phyloP scores from a whole-genome alignment of 2,329 filamentous ascomycete genomes.

The Phaeophleospora eucalypticola region DNA sequence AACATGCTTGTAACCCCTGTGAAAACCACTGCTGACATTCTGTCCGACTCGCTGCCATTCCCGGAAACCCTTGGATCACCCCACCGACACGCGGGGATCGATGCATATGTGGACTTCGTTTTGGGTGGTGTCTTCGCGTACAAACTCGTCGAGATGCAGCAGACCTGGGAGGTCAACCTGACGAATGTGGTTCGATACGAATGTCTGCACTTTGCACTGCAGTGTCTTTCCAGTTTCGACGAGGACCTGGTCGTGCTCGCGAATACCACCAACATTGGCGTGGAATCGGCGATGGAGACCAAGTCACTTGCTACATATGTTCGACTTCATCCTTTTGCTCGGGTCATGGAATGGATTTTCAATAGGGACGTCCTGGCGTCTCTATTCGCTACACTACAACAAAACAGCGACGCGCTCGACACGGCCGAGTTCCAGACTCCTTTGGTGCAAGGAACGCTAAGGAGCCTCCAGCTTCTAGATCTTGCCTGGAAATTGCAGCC shows the following conservation, averaged over 20 bases:
- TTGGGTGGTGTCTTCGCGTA: conserved; percentile 62
- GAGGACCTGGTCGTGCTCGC: conserved; percentile 85
- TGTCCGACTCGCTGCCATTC: conserved; percentile 71
- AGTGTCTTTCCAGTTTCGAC: conserved; percentile 82
- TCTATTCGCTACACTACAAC: conserved; percentile 73
- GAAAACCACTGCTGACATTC: conserved; percentile 56
- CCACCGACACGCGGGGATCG: conserved; percentile 78
- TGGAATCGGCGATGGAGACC: conserved; percentile 70
- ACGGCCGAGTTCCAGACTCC: conserved; percentile 73
- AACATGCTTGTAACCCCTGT: conserved; percentile 67
- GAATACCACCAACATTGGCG: conserved; percentile 69
- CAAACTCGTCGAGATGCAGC: conserved; percentile 54
- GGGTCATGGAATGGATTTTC: conserved; percentile 98
- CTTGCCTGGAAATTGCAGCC: conserved; percentile 80
- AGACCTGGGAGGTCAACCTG: conserved; percentile 61
- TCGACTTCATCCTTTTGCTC: conserved; percentile 82
- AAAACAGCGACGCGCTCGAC: conserved; percentile 68
- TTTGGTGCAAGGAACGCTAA: conserved; percentile 71
- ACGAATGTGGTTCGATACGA: conserved; percentile 63
- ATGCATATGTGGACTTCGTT: conserved; percentile 88
- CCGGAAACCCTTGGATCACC: conserved; percentile 77
- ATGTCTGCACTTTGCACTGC: conserved; percentile 77
- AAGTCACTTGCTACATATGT: conserved; percentile 76
- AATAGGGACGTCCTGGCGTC: conserved; percentile 81
- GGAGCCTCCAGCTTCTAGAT: conserved; percentile 78